Evolutionary conservation across 192 early-diverging fungal species (phyloP), one percentile per base, ranked within the genome.

Genomic region (Diversispora epigaea): DNA sequence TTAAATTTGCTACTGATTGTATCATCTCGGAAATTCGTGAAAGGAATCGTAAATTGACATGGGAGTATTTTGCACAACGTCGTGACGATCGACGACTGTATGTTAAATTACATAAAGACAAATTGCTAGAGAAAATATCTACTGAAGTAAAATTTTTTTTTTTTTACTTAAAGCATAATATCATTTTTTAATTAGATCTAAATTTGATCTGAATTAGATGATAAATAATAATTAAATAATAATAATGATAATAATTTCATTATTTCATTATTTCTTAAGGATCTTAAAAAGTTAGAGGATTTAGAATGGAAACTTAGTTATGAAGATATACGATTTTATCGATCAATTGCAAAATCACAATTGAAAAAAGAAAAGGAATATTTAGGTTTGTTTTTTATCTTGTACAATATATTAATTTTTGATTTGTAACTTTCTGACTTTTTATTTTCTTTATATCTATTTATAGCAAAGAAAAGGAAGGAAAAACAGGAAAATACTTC

Each of bases 11-110:
- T 75, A 87, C 88, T 41, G 86, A 85, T 50, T 91, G 91, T 43
- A 89, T 99, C 17, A 79, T 93, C 3, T 87, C 87, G 22, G 95
- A 97, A 68, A 95, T 99, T 57, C 94, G 93, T 68, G 95, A 97
- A 57, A 82, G 88, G 54, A 89, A 94, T 72, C 78, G 88, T 52
- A 86, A 86, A 76, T 95, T 93, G 89, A 94, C 93, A 1, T 96
- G 96, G 95, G 83, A 78, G 6, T 93, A 86, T 73, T 87, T 94
- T 60, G 84, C 84, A 70, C 85, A 97, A 83, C 89, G 96, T 11
- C 83, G 95, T 6, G 89, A 96, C 50, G 87, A 95, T 75, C 86
- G 98, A 6, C 77, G 84, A 12, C 79, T 81, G 0, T 99, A 98
- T 67, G 84, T 98, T 44, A 81, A 91, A 10, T 78, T 91, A 1